A percentile compares a stretch with the other conserved stretches of the same genome.
Conservation (phyloP, 2,329 filamentous ascomycete species). For the Escovopsis sp. region DNA sequence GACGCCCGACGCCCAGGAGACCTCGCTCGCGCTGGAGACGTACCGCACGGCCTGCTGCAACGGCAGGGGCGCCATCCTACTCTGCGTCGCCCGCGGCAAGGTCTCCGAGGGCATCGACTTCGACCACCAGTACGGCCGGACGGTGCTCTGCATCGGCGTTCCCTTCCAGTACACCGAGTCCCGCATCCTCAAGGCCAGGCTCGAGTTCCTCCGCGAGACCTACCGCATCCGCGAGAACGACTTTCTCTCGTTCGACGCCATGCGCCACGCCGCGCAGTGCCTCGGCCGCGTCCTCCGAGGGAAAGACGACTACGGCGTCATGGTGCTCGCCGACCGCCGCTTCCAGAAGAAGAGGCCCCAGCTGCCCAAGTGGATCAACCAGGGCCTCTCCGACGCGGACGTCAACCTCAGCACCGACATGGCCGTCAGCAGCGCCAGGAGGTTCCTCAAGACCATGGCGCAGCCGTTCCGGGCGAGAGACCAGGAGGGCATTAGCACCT, state of each 20-base stretch:
- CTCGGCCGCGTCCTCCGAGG: conserved; percentile 85
- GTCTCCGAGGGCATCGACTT: conserved; percentile 98
- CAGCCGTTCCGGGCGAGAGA: conserved; percentile 71
- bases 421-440: conserved; percentile 76
- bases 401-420: conserved; percentile 91
- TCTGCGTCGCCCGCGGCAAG: conserved; percentile 93
- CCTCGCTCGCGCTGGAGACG: conserved; percentile 84
- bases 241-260: conserved; percentile 95
- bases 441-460: conserved; percentile 81
- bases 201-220: conserved; percentile 92
- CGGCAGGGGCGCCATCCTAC: conserved; percentile 77
- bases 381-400: conserved; percentile 71
- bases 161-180: conserved; percentile 99
- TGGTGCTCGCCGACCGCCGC: conserved; percentile 88
- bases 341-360: conserved; percentile 86
- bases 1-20: conserved; percentile 94
- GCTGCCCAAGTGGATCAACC: conserved; percentile 91
- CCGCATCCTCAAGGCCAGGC: conserved; percentile 82
- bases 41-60: conserved; percentile 97
- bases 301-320: conserved; percentile 99
- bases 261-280: conserved; percentile 97
- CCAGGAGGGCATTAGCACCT: conserved; percentile 86
- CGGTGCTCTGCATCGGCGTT: conserved; percentile 89
- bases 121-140: conserved; percentile 93
- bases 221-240: conserved; percentile 96